Conservation (phyloP, 2,329 filamentous ascomycete genomes). For the Orbilia blumenaviensis region DNA sequence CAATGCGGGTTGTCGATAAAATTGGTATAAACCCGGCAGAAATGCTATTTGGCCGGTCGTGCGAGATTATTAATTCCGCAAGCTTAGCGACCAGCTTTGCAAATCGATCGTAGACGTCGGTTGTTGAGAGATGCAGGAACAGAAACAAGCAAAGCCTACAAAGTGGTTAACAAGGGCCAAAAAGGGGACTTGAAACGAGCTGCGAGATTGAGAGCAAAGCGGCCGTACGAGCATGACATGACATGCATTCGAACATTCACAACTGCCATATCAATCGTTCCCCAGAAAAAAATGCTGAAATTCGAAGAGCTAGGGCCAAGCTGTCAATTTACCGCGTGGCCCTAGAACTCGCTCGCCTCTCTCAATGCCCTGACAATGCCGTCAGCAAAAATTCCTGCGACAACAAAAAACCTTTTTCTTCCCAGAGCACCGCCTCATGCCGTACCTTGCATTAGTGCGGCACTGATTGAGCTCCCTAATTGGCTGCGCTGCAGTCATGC, state of each 20-base stretch:
- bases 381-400: conserved; percentile 23
- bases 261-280: neutral
- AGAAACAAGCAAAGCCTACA: conserved; percentile 16
- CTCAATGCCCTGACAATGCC: conserved; percentile 21
- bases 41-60: neutral
- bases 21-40: neutral
- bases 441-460: conserved; percentile 38
- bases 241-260: neutral
- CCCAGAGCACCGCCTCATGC: conserved; percentile 26
- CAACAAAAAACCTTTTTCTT: neutral
- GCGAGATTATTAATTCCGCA: neutral
- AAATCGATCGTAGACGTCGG: conserved; percentile 2
- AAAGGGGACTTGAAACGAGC: conserved; percentile 8
- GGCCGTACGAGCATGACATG: conserved; percentile 10
- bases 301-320: neutral
- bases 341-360: too few relatives aligned
- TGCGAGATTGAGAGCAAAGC: conserved; percentile 2
- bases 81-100: neutral
- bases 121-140: conserved; percentile 7
- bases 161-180: neutral
- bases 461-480: neutral
- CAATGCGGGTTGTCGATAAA: neutral
- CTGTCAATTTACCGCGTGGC: conserved; percentile 5
- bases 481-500: conserved; percentile 27
- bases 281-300: neutral